A percentile compares a stretch with the other conserved stretches of the same genome.
phyloP scores from a whole-genome alignment of 2,329 filamentous ascomycete species.

The Aspergillus latus region DNA sequence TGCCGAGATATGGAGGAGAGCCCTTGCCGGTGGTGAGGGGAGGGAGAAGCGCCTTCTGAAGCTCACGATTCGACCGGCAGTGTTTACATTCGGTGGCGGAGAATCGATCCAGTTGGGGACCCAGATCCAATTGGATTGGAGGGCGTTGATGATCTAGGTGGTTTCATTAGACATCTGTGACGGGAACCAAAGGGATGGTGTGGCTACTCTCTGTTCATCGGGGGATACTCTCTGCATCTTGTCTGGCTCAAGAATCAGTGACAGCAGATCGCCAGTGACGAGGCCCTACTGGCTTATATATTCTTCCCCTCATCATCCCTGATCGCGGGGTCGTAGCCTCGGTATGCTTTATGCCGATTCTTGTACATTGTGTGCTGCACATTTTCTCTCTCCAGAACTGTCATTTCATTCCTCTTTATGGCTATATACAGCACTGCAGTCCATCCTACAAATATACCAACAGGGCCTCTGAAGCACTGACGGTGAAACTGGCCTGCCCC shows the following conservation, averaged over 20 bases:
- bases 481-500: slow-evolving; percentile 41
- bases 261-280: not conserved
- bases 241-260: not conserved
- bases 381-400: no score
- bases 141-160: slow-evolving; percentile 14
- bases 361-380: not conserved
- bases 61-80: slow-evolving; percentile 9
- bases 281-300: not conserved
- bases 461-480: slow-evolving; percentile 51
- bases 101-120: slow-evolving; percentile 15
- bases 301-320: not conserved
- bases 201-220: slow-evolving; percentile 8
- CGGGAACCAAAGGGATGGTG: not conserved
- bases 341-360: not conserved
- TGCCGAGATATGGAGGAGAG: slow-evolving; percentile 25
- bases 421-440: no score
- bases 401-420: no score
- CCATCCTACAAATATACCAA: slow-evolving; percentile 44
- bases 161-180: not conserved
- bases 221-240: not conserved
- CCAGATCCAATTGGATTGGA: slow-evolving; percentile 20
- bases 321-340: not conserved
- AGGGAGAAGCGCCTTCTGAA: slow-evolving; percentile 9
- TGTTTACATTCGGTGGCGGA: not conserved
- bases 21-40: not conserved